Evolutionary conservation across 768 basidiomycete genomes (phyloP), one percentile per base, ranked within the genome.

Genomic region (Kwoniella dendrophila): DNA sequence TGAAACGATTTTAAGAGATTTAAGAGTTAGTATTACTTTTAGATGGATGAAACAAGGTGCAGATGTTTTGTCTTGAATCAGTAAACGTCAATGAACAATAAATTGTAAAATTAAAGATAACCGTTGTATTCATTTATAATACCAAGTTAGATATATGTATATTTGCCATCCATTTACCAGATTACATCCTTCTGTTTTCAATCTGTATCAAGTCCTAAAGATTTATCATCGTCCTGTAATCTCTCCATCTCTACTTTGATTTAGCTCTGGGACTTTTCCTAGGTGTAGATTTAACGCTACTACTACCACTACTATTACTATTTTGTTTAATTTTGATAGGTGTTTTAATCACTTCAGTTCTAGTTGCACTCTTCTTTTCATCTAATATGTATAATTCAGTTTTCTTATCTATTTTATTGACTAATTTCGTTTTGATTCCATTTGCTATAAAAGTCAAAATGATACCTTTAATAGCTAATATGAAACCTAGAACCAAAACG

Each of bases 1-100:
- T 16, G 50, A 56, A 32, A 76, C 74, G 50, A 33, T 75, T 0
- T 57, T 73, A 32, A 49, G 79, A 40, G 77, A 73, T 47, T 53
- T 73, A 18, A 62, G 79, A 20, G 72, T 95, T 66, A 94, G 91
- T 73, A 82, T 94, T 52, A 97, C 92, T 6, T 88, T 90, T 75
- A 83, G 92, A 55, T 92, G 91, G 89, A 79, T 95, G 65, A 83
- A 90, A 16, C 86, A 87, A 18, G 92, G 91, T 0, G 93, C 90
- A 52, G 90, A 93, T 59, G 77, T 91, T 0, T 51, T 72, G 22
- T 60, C 45, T 7, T 72, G 24, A 29, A 29, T 11, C 29, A 44
- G 14, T 22, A 41, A 43, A 29, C n/a, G 10, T 27, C 50, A 4
- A 30, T 26, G 4, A 38, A 18, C 33, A 40, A n/a, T 38, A 22